A percentile compares a stretch with the other conserved stretches of the same genome.
phyloP scores from a whole-genome alignment of 192 early-diverging fungal genomes.

The Oehlia diaphana region DNA sequence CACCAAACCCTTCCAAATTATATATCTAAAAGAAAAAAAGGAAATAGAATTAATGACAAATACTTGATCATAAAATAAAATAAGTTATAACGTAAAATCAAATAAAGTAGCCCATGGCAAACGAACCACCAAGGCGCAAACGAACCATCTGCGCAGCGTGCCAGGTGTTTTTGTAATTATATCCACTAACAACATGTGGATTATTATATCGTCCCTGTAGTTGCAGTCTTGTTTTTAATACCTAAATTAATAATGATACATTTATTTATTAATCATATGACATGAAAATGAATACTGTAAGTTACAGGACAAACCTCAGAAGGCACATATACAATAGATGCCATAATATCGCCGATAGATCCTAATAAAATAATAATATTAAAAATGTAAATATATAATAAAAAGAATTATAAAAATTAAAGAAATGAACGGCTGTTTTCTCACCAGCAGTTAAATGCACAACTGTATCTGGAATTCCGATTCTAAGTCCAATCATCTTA shows the following conservation, averaged over 20 bases:
- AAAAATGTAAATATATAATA: too few relatives aligned
- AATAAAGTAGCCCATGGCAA: conserved; percentile 1
- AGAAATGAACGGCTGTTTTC: neutral
- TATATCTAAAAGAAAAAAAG: conserved; percentile 42
- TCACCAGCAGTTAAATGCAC: conserved; percentile 55
- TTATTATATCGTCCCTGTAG: conserved; percentile 76
- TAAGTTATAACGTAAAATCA: neutral
- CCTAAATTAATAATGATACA: neutral
- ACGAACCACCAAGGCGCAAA: conserved; percentile 19
- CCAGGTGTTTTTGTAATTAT: conserved; percentile 70
- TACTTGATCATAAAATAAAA: neutral
- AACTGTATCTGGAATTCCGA: conserved; percentile 48
- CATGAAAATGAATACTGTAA: neutral
- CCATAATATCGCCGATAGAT: conserved; percentile 55
- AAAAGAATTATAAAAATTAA: neutral
- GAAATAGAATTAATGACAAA: neutral
- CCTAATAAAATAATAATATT: conserved; percentile 24
- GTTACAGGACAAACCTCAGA: conserved; percentile 45
- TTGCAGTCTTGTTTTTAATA: conserved; percentile 75
- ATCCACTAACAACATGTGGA: conserved; percentile 64
- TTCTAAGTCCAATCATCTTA: conserved; percentile 40
- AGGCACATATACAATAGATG: conserved; percentile 59
- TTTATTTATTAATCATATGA: neutral
- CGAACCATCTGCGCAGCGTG: conserved; percentile 57
- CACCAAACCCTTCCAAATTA: conserved; percentile 61